Evolutionary conservation across 768 basidiomycete genomes (phyloP).

Genomic region (Zangia roseola): DNA sequence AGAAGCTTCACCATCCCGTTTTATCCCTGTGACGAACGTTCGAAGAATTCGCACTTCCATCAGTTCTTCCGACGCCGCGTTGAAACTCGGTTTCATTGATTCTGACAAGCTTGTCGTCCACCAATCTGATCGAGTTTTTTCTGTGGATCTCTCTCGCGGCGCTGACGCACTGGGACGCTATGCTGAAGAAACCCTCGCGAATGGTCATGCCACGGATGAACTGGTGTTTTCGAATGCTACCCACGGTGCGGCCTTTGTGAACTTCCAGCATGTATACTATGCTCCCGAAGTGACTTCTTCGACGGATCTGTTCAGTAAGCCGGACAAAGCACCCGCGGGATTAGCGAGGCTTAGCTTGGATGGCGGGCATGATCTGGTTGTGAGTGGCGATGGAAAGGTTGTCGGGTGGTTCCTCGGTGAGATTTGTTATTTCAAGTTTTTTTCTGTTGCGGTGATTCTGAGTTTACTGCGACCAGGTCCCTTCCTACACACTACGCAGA

Average conservation of each 20-base stretch:
- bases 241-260: constrained; percentile 59
- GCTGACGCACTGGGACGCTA: constrained; percentile 49
- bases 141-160: constrained; percentile 49
- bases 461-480: constrained; percentile 14
- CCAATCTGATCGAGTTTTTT: constrained; percentile 47
- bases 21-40: constrained; percentile 45
- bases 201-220: constrained; percentile 58
- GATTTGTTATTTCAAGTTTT: constrained; percentile 7
- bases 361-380: constrained; percentile 70
- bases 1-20: constrained; percentile 15
- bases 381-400: constrained; percentile 60
- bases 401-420: constrained; percentile 76
- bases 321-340: constrained; percentile 61
- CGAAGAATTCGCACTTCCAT: constrained; percentile 54
- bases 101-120: constrained; percentile 60
- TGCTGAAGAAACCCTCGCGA: constrained; percentile 45
- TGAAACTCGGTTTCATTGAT: constrained; percentile 59
- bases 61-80: constrained; percentile 35
- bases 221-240: constrained; percentile 45
- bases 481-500: constrained; percentile 51
- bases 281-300: constrained; percentile 43
- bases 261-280: constrained; percentile 67
- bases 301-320: constrained; percentile 64
- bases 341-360: constrained; percentile 65
- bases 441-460: not conserved